Evolutionary conservation across 2,329 filamentous ascomycete species (phyloP), one percentile per base, ranked within the genome.

Genomic region (Parascedosporium putredinis): DNA sequence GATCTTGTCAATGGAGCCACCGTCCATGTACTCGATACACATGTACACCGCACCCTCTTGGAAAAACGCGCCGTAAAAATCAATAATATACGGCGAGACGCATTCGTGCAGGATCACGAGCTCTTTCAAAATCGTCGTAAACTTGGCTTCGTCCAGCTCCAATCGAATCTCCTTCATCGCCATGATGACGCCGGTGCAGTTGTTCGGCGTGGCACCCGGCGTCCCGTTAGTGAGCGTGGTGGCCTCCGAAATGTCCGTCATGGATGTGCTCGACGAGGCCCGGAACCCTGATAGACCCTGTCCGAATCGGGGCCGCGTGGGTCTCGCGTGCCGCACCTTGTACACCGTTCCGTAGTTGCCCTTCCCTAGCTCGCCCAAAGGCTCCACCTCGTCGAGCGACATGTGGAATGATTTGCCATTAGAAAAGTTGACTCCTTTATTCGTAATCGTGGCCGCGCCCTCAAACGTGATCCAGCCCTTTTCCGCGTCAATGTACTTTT

Each of bases 11-110:
- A 97, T 90, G 33, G 90, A 97, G 6, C 93, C 93, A 44, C 93
- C 93, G 62, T 98, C 90, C 93, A 98, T 98, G 67, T 89, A 95
- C 68, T 98, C 93, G 65, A 98, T 95, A 68, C 93, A 98, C 65
- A 98, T 97, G 67, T 98, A 98, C 2, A 98, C 93, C 0, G 93
- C 93, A 24, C 93, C 91, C 70, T 98, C 93, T 62, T 98, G 93
- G 74, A 96, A 98, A 65, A 98, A 98, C 4, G 93, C 93, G 1
- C 93, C 93, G 64, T 97, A 98, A 60, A 98, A 98, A 62, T 98
- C 91, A 65, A 98, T 93, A 57, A 98, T 97, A 66, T 91, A 95
- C 0, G 93, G 91, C 2, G 89, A 96, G 3, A 93, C 75, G 61
- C 93, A 98, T 58, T 93, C 86, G 68, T 98, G 93, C 2, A 98